Conservation (phyloP, 495 filamentous ascomycete species). For the Aspergillus steynii region DNA sequence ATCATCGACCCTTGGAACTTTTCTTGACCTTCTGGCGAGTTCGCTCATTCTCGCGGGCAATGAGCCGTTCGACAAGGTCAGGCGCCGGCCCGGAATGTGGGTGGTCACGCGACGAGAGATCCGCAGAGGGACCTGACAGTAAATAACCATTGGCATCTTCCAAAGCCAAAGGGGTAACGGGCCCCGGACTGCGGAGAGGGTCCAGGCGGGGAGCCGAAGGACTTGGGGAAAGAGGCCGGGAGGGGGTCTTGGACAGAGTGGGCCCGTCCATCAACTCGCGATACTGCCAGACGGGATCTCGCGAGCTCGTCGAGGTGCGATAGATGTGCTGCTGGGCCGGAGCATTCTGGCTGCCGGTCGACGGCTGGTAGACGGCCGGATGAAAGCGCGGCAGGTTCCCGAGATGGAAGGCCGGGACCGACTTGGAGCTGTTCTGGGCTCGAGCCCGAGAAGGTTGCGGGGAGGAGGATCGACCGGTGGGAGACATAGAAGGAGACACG, state of each 20-base stretch:
- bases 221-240: conserved; percentile 36
- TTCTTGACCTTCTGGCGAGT: conserved; percentile 36
- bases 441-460: conserved; percentile 35
- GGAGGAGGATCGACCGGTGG: conserved; percentile 34
- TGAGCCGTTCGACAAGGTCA: conserved; percentile 40
- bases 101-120: conserved; percentile 24
- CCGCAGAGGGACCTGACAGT: conserved; percentile 35
- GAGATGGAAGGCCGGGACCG: conserved; percentile 40
- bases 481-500: conserved; percentile 39
- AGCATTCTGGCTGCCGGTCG: conserved; percentile 20
- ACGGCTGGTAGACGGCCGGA: conserved; percentile 47
- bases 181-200: conserved; percentile 73
- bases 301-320: conserved; percentile 35
- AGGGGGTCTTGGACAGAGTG: conserved; percentile 26
- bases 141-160: conserved; percentile 60
- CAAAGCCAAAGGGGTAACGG: conserved; percentile 74
- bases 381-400: conserved; percentile 49
- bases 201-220: conserved; percentile 63
- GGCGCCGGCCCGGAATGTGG: conserved; percentile 24
- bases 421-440: conserved; percentile 30
- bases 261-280: conserved; percentile 38
- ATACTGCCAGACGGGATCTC: conserved; percentile 42
- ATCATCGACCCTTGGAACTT: conserved; percentile 35
- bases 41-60: conserved; percentile 42
- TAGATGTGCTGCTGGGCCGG: conserved; percentile 31